Base-by-base conservation (phyloP, 257 asterid species). In the Euphrasia confusa region DNA sequence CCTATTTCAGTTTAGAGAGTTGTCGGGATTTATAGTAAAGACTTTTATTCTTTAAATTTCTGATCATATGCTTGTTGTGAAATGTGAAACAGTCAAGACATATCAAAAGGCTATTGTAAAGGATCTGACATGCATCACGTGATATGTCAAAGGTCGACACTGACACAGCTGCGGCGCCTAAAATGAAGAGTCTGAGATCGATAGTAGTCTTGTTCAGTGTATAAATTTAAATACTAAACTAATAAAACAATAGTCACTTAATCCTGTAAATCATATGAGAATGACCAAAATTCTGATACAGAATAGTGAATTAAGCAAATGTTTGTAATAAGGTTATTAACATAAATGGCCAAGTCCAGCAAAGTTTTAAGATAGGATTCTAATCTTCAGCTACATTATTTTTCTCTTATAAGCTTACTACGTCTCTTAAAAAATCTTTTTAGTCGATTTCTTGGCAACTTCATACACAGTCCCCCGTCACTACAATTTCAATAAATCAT, bases 391-490 rank as follows among this genome's bases (percentile, higher is more conserved):
- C 28, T 45, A 50, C 54, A 63, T 49, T 17, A 21, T 54, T 37
- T 65, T 56, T 59, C 60, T 55, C 11, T 13, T 53, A 32, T 17
- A 53, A 53, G 15, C 24, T 48, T 24, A 48, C 54, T 5, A 14
- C 9, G 15, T 65, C 28, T 27, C 4, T 30, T 58, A 47, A 37
- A 17, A 73, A 57, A 54, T 68, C 66, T 37, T 45, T 42, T 30
- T 7, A 49, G 3, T 11, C 42, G 52, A 55, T 24, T 10, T 48
- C 71, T 61, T 49, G 49, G 48, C 18, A 33, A 64, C 48, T 27
- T 54, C 68, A 53, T 44, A 65, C 54, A 55, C 54, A 28, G 54
- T 30, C 54, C 61, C 55, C 62, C 47, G 7, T 65, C 40, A 47
- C 27, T 18, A 54, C 24, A 28, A 64, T 15, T 37, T 42, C 27